Evolutionary conservation across 2,329 filamentous ascomycete species (phyloP).

Genomic region (Aspergillus proliferans): DNA sequence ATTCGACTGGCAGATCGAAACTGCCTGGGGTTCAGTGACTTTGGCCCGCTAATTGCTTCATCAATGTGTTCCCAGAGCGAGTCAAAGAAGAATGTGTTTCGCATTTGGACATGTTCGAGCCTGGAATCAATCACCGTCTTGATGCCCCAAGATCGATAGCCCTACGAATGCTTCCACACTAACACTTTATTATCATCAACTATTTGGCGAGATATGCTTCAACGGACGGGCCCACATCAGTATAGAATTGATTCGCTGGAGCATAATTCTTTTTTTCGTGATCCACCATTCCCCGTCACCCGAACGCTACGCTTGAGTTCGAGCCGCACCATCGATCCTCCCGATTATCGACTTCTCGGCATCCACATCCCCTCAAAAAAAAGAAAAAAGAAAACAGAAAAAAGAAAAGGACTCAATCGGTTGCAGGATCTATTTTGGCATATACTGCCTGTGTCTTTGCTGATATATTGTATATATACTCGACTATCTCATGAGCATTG

Average conservation of each 20-base stretch:
- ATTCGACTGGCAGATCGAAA: too few relatives aligned
- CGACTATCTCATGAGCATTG: too few relatives aligned
- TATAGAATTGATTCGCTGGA: conserved; percentile 17
- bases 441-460: too few relatives aligned
- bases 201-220: conserved; percentile 16
- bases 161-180: conserved; percentile 15
- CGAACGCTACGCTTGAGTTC: conserved; percentile 18
- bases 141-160: conserved; percentile 13
- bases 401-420: too few relatives aligned
- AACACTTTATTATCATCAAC: conserved; percentile 9
- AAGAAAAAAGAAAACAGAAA: too few relatives aligned
- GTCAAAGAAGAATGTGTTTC: conserved; percentile 9
- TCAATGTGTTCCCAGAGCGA: conserved; percentile 2
- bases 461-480: too few relatives aligned
- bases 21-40: too few relatives aligned
- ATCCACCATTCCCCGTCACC: conserved; percentile 15
- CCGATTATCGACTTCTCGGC: conserved; percentile 19
- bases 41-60: neutral
- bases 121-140: conserved; percentile 9
- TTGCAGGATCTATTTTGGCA: too few relatives aligned
- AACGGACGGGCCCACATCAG: conserved; percentile 9
- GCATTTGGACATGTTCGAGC: conserved; percentile 17
- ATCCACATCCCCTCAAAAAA: conserved; percentile 10
- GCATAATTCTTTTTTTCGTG: conserved; percentile 10
- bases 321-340: conserved; percentile 28